phyloP scores from a whole-genome alignment of 202 grass and related monocot species.

The Carex arenaria region DNA sequence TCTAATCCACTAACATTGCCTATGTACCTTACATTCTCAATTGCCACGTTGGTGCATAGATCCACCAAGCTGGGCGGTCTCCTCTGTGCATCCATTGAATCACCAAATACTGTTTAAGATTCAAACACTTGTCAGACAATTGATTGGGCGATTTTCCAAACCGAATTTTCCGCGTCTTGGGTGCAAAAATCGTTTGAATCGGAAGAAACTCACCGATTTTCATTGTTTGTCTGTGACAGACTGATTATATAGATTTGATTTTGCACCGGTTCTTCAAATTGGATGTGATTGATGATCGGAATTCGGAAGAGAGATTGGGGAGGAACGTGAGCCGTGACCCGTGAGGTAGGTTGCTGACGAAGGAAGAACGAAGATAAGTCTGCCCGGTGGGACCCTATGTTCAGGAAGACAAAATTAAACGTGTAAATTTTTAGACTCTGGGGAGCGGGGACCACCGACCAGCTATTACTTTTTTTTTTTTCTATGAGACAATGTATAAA shows the following conservation, averaged over 20 bases:
- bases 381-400: not conserved
- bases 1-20: conserved; percentile 50
- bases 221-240: not conserved
- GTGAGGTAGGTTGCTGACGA: not conserved
- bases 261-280: not conserved
- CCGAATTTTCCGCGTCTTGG: not conserved
- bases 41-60: conserved; percentile 43
- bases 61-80: conserved; percentile 51
- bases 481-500: not conserved
- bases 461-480: not conserved
- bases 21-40: conserved; percentile 61
- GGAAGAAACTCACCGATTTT: not conserved
- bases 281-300: not conserved
- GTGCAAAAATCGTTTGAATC: not conserved
- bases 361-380: not conserved
- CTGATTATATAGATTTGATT: not conserved
- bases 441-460: not conserved
- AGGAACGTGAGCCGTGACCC: not conserved
- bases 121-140: not conserved
- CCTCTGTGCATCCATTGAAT: conserved; percentile 38
- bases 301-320: not conserved
- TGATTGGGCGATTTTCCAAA: not conserved
- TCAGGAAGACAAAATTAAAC: not conserved
- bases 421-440: not conserved
- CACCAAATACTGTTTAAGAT: not conserved